Evolutionary conservation across 441 rosid species (phyloP).

Genomic region (Francoa sonchifolia): DNA sequence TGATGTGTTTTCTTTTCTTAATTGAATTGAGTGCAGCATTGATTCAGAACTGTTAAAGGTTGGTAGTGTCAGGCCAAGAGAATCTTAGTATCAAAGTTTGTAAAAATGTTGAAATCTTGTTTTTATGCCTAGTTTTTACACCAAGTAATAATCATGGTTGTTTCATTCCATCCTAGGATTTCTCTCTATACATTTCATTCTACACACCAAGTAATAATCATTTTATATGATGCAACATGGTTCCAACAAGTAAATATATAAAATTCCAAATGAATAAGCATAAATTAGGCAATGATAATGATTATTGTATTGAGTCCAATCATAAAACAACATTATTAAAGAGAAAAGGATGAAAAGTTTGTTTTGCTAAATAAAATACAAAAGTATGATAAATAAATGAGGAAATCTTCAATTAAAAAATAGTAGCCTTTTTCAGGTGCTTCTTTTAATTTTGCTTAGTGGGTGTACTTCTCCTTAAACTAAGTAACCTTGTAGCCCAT

Average conservation of each 20-base stretch:
- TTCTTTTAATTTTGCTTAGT: conserved; percentile 11
- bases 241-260: conserved; percentile 6
- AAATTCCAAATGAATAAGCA: conserved; percentile 7
- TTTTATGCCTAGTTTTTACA: no score
- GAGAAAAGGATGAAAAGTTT: background rate
- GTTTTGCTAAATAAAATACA: background rate
- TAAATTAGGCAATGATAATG: conserved; percentile 17
- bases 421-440: conserved; percentile 12
- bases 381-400: conserved; percentile 4
- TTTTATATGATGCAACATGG: no score
- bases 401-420: conserved; percentile 16
- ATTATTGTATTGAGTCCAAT: conserved; percentile 14
- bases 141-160: no score
- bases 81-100: no score
- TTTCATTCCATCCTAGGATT: no score
- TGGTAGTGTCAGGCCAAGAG: no score
- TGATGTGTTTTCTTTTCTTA: no score
- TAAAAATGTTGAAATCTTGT: no score
- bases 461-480: conserved; percentile 32
- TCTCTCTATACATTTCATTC: no score
- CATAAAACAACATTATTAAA: conserved; percentile 19
- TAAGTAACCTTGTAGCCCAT: conserved; percentile 28
- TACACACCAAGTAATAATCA: no score
- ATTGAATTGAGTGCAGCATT: no score
- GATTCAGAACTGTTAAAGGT: no score